phyloP scores from a whole-genome alignment of 2,329 filamentous ascomycete species.

The Ophiosphaerella herpotricha region DNA sequence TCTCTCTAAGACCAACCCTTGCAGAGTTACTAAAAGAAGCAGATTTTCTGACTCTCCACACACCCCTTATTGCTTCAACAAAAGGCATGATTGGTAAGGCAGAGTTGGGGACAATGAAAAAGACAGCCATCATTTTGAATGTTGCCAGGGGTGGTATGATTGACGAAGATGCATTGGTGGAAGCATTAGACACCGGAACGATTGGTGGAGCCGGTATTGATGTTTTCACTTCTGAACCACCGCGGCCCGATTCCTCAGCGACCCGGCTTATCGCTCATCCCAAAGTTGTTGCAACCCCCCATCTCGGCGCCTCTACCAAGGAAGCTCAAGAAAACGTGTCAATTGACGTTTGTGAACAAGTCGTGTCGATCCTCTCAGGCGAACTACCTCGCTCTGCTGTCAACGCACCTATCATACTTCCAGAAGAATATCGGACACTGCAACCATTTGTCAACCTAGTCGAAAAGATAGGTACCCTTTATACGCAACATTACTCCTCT shows the following conservation, averaged over 20 bases:
- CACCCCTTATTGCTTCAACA: slow-evolving; percentile 77
- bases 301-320: slow-evolving; percentile 77
- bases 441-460: slow-evolving; percentile 77
- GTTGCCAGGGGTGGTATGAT: slow-evolving; percentile 81
- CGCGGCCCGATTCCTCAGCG: slow-evolving; percentile 62
- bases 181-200: slow-evolving; percentile 69
- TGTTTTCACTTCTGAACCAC: slow-evolving; percentile 78
- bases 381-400: slow-evolving; percentile 76
- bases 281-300: slow-evolving; percentile 76
- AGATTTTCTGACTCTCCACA: slow-evolving; percentile 82
- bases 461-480: slow-evolving; percentile 78
- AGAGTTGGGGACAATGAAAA: slow-evolving; percentile 74
- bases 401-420: slow-evolving; percentile 80
- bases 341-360: slow-evolving; percentile 80
- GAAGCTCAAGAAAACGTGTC: slow-evolving; percentile 86
- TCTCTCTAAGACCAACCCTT: slow-evolving; percentile 64
- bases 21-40: slow-evolving; percentile 66
- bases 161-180: slow-evolving; percentile 73
- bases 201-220: slow-evolving; percentile 80
- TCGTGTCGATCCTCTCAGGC: slow-evolving; percentile 72
- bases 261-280: slow-evolving; percentile 68
- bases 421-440: slow-evolving; percentile 77
- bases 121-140: slow-evolving; percentile 74
- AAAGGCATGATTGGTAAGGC: slow-evolving; percentile 71
- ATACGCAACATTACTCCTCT: slow-evolving; percentile 73